Evolutionary conservation across 1,284 basidiomycete species (phyloP).

Genomic region (Trametes versicolor): DNA sequence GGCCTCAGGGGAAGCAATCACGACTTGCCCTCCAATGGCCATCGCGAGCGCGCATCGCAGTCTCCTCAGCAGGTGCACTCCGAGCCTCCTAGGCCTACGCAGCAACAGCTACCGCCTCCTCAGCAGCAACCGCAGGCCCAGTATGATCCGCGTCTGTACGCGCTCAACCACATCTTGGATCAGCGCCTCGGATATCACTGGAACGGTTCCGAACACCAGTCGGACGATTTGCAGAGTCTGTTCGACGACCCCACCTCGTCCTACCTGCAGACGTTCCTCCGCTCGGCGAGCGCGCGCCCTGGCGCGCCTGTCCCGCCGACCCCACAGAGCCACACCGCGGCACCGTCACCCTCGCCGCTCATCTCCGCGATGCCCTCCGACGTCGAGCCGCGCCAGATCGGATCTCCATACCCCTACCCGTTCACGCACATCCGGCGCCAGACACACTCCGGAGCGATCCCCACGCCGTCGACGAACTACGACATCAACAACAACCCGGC

Average conservation of each 20-base stretch:
- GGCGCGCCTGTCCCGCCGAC: slow-evolving; percentile 80
- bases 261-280: slow-evolving; percentile 67
- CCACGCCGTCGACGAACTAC: slow-evolving; percentile 55
- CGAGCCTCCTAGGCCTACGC: slow-evolving; percentile 30
- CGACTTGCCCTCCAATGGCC: slow-evolving; percentile 29
- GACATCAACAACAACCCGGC: slow-evolving; percentile 61
- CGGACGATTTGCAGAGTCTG: slow-evolving; percentile 62
- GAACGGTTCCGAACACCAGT: slow-evolving; percentile 43
- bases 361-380: slow-evolving; percentile 54
- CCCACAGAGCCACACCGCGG: slow-evolving; percentile 75
- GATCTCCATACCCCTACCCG: slow-evolving; percentile 81
- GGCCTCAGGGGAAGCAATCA: slow-evolving; percentile 41
- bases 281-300: slow-evolving; percentile 60
- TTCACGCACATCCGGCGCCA: slow-evolving; percentile 73
- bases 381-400: slow-evolving; percentile 54
- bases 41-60: slow-evolving; percentile 29
- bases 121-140: slow-evolving; percentile 35
- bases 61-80: slow-evolving; percentile 26
- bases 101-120: slow-evolving; percentile 31
- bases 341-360: slow-evolving; percentile 72
- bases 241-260: slow-evolving; percentile 63
- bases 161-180: slow-evolving; percentile 28
- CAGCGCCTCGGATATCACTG: slow-evolving; percentile 34
- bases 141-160: slow-evolving; percentile 31
- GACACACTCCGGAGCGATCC: slow-evolving; percentile 50